These are phyloP conservation scores for Daldinia eschscholtzii DNA, from an alignment of 2,329 filamentous ascomycete genomes.

Conservation along the genomic window DNA sequence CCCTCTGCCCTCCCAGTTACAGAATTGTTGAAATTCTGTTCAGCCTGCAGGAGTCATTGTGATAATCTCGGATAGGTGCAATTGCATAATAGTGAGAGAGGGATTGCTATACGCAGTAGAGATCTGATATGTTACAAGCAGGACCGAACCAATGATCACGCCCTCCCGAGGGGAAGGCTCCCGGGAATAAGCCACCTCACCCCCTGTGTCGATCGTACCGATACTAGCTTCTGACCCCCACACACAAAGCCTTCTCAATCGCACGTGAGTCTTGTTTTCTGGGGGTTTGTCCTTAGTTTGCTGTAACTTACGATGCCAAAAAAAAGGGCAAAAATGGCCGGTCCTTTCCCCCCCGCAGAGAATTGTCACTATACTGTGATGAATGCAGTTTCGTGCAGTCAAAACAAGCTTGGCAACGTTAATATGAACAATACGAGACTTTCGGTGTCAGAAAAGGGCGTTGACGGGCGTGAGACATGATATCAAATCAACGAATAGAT, in stretches of 20 bases:
- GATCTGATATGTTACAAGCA: constrained; percentile 14
- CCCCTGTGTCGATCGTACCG: constrained; percentile 44
- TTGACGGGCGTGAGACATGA: constrained; percentile 10
- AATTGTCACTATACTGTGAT: neutral
- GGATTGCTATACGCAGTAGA: neutral
- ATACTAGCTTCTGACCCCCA: constrained; percentile 41
- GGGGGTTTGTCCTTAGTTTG: constrained; percentile 22
- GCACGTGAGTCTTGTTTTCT: constrained; percentile 37
- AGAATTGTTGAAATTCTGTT: constrained; percentile 5
- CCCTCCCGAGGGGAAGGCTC: constrained; percentile 32
- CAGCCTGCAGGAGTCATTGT: neutral
- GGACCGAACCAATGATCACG: constrained; percentile 30
- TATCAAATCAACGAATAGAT: constrained; percentile 32
- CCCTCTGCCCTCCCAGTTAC: neutral
- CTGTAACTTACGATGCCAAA: constrained; percentile 22
- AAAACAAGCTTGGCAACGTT: constrained; percentile 10
- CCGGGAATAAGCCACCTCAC: constrained; percentile 36
- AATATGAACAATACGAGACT: constrained; percentile 17
- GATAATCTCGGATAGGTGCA: constrained; percentile 1
- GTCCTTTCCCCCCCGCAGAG: constrained; percentile 3
- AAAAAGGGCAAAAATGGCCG: constrained; percentile 8
- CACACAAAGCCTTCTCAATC: constrained; percentile 30
- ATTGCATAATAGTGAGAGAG: constrained; percentile 12
- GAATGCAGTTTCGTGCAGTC: neutral
- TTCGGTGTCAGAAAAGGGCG: constrained; percentile 21